phyloP scores from a whole-genome alignment of 2,329 filamentous ascomycete species.

The Chaetomium sp. region DNA sequence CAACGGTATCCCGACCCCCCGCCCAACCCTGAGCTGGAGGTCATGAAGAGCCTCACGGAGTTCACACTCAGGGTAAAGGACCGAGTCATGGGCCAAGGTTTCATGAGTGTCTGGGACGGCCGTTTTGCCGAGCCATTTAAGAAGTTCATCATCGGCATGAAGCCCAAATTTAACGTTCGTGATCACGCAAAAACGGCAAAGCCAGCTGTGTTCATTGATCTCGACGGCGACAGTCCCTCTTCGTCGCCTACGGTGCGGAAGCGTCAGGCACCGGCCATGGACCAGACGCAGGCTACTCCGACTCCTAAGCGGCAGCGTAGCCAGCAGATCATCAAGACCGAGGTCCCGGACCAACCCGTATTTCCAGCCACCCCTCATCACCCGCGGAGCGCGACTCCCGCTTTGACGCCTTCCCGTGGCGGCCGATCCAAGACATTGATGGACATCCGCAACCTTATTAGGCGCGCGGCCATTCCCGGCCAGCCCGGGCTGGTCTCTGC shows the following conservation, averaged over 20 bases:
- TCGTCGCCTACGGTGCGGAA: constrained; percentile 12
- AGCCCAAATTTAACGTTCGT: constrained; percentile 34
- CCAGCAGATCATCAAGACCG: constrained; percentile 22
- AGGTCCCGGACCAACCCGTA: constrained; percentile 13
- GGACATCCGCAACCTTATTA: constrained; percentile 49
- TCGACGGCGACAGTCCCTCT: constrained; percentile 23
- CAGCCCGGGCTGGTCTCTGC: constrained; percentile 30
- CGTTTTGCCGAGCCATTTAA: constrained; percentile 47
- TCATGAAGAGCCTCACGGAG: constrained; percentile 52
- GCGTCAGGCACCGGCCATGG: constrained; percentile 5
- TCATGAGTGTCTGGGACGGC: constrained; percentile 38
- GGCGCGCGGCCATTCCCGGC: constrained; percentile 50
- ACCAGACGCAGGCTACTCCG: constrained; percentile 3
- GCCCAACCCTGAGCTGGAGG: constrained; percentile 57
- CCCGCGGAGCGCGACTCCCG: neutral
- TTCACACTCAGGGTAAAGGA: constrained; percentile 50
- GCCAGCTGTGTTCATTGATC: constrained; percentile 32
- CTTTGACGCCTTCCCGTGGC: constrained; percentile 6
- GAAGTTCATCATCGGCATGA: constrained; percentile 38
- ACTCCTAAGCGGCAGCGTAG: constrained; percentile 15
- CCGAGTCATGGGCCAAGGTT: constrained; percentile 46
- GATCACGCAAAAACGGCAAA: constrained; percentile 34
- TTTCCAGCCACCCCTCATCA: constrained; percentile 14
- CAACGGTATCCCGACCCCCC: constrained; percentile 59
- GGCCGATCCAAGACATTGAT: constrained; percentile 38